phyloP scores from a whole-genome alignment of 805 yeast genomes.

The Nakazawaea wickerhamii region DNA sequence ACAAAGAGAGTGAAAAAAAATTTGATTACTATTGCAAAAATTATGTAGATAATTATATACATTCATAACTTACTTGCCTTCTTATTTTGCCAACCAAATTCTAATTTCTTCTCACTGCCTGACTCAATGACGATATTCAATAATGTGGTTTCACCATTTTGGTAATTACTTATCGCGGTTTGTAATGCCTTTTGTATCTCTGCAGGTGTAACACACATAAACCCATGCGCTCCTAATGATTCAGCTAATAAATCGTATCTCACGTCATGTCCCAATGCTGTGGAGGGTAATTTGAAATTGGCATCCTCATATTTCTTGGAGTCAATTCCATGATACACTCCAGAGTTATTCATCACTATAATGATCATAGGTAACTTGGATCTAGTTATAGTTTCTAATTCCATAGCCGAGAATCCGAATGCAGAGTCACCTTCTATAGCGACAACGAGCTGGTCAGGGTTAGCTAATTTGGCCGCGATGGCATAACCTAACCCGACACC shows the following conservation, averaged over 20 bases:
- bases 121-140: conserved; percentile 60
- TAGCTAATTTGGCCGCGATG: conserved; percentile 48
- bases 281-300: conserved; percentile 40
- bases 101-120: conserved; percentile 47
- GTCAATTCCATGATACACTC: conserved; percentile 62
- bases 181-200: conserved; percentile 33
- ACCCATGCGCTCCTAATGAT: conserved; percentile 55
- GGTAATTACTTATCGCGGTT: conserved; percentile 27
- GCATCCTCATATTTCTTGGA: conserved; percentile 22
- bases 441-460: conserved; percentile 40
- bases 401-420: conserved; percentile 70
- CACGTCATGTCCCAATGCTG: conserved; percentile 52
- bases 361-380: conserved; percentile 47
- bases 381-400: conserved; percentile 64
- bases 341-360: conserved; percentile 68
- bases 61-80: conserved; percentile 21
- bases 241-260: conserved; percentile 51
- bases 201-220: conserved; percentile 33
- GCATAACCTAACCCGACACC: conserved; percentile 72
- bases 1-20: background rate
- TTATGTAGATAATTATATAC: background rate
- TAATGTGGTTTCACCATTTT: conserved; percentile 34
- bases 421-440: conserved; percentile 76
- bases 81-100: conserved; percentile 68
- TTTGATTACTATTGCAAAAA: background rate